Conservation (phyloP, 2,329 filamentous ascomycete genomes). For the Nothomitra cinnamomea region DNA sequence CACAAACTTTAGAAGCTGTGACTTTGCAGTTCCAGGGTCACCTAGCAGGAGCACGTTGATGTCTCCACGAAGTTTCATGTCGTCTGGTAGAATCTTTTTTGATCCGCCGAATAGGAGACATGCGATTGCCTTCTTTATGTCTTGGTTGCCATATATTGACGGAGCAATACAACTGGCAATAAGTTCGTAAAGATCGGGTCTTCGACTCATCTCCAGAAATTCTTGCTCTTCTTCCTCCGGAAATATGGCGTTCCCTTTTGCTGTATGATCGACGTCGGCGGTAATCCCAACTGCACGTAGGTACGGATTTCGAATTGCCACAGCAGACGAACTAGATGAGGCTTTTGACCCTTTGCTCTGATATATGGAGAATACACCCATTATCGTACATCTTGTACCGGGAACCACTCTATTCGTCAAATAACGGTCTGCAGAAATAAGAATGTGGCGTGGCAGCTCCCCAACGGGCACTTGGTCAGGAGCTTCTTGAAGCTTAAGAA, state of each 20-base stretch:
- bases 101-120: constrained; percentile 87
- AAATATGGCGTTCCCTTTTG: constrained; percentile 70
- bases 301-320: constrained; percentile 91
- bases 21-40: constrained; percentile 96
- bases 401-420: constrained; percentile 91
- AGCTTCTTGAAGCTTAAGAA: constrained; percentile 93
- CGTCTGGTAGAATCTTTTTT: constrained; percentile 93
- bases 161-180: constrained; percentile 90
- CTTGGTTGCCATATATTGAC: constrained; percentile 87
- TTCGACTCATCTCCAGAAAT: constrained; percentile 76
- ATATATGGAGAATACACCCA: constrained; percentile 97
- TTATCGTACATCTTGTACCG: constrained; percentile 83
- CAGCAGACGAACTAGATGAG: constrained; percentile 50
- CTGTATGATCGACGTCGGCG: constrained; percentile 74
- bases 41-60: constrained; percentile 95
- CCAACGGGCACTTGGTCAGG: constrained; percentile 95
- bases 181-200: constrained; percentile 79
- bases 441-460: constrained; percentile 83
- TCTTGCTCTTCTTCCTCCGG: constrained; percentile 95
- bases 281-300: constrained; percentile 84
- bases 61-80: constrained; percentile 93
- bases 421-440: constrained; percentile 92
- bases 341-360: constrained; percentile 78
- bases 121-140: constrained; percentile 95
- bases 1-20: constrained; percentile 91